Conservation (phyloP, 2,329 filamentous ascomycete species). For the Delphinella strobiligena region DNA sequence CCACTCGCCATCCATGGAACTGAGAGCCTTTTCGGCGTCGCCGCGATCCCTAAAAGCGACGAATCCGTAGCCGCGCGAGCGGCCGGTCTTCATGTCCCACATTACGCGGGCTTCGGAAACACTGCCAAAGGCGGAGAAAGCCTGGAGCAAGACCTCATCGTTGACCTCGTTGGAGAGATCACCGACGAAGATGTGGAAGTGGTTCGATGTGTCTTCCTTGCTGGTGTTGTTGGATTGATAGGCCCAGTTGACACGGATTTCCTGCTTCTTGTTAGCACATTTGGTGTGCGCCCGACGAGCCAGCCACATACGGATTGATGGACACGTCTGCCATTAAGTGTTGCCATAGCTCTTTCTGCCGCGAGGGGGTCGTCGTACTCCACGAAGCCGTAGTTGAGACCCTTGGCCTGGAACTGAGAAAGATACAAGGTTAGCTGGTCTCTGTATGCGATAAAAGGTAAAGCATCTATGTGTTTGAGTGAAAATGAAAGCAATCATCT, state of each 20-base stretch:
- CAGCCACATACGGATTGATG: slow-evolving; percentile 69
- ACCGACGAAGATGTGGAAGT: slow-evolving; percentile 98
- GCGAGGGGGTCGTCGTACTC: slow-evolving; percentile 97
- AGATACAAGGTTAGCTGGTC: slow-evolving; percentile 1
- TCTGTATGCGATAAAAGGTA: neutral
- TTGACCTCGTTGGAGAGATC: slow-evolving; percentile 98
- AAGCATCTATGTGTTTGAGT: no score
- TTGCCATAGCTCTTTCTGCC: slow-evolving; percentile 94
- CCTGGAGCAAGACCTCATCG: slow-evolving; percentile 83
- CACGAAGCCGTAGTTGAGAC: slow-evolving; percentile 97
- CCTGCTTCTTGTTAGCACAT: slow-evolving; percentile 41
- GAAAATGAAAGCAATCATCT: no score
- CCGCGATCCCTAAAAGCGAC: slow-evolving; percentile 89
- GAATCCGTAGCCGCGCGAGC: slow-evolving; percentile 94
- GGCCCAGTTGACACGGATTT: slow-evolving; percentile 99
- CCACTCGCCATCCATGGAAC: slow-evolving; percentile 98
- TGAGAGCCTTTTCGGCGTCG: slow-evolving; percentile 91
- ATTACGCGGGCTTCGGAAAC: slow-evolving; percentile 97
- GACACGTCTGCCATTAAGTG: slow-evolving; percentile 85
- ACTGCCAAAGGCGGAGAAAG: slow-evolving; percentile 88
- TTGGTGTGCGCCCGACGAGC: neutral
- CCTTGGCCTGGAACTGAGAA: slow-evolving; percentile 60
- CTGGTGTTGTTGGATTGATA: slow-evolving; percentile 90
- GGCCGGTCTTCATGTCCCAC: slow-evolving; percentile 99
- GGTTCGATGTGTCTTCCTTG: slow-evolving; percentile 96